Evolutionary conservation across 768 basidiomycete genomes (phyloP), one percentile per base, ranked within the genome.

Genomic region (Favolaschia claudopus): DNA sequence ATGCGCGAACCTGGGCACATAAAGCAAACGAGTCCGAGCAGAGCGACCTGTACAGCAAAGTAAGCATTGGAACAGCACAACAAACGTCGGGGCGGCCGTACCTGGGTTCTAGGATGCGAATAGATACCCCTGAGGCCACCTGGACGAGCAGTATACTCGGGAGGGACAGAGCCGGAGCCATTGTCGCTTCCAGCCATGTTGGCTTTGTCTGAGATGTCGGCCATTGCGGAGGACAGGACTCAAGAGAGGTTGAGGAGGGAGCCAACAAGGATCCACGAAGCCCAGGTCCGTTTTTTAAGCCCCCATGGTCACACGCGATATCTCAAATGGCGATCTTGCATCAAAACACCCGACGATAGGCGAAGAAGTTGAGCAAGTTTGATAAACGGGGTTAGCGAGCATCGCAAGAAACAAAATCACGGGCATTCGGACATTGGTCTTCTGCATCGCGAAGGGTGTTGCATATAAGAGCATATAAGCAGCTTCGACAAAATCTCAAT

Each of bases 1-100:
- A n/a, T 44, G 19, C 81, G 83, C 69, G 79, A 71, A 68, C 73
- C 74, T 25, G 73, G 74, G 60, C 73, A 71, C 79, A 80, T 79
- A 69, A 81, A 80, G 44, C 85, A 85, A 51, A 88, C 83, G 55
- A 88, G 78, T 42, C 87, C 87, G 20, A 89, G 75, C 65, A 89
- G 70, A 40, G 71, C 64, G 33, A 86, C 73, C 74, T 76, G 40
- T 13, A 31, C 40, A 25, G 24, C 15, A 20, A 45, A 13, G 24
- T 48, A 29, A 46, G 39, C 17, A 56, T n/a, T n/a, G n/a, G n/a
- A n/a, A n/a, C n/a, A n/a, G n/a, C n/a, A 49, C 6, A 20, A 28
- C 5, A 29, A 29, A 20, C 24, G 33, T 22, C 13, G 38, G 32
- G 32, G 40, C 32, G 51, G 14, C 63, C 67, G 25, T 2, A 78